Base-by-base conservation (phyloP, 1,139 yeast species). In the Candida albicans region DNA sequence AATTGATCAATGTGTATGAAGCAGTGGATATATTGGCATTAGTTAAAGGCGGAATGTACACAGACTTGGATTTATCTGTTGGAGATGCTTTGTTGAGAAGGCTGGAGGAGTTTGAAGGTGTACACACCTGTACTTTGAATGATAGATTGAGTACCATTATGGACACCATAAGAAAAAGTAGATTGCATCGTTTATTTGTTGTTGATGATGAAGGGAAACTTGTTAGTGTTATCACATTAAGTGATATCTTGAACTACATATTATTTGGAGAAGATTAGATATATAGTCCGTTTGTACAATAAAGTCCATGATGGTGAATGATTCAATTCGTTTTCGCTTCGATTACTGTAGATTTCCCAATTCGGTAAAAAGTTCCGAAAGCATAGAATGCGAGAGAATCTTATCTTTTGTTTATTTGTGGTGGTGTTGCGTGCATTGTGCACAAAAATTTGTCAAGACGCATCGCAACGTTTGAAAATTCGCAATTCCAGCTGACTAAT, bases 71-170 rank as follows among this genome's bases (percentile, higher is more conserved):
- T 37, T 72, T 95, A 53, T 86, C 95, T 46, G 97, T 95, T 8
- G 99, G 99, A 3, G 98, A 93, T 62, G 99, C 99, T 0, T 74
- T 95, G 45, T 82, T 93, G 81, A 81, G 96, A 63, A 80, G 99
- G 59, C 85, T 96, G 8, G 97, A 91, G 55, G 98, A 93, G 62
- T 95, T 93, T 59, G 99, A 93, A 64, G 99, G 99, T 46, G 99
- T 95, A 12, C 91, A 91, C 65, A 93, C 98, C 0, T 95, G 99
- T 67, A 90, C 98, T 0, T 75, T 83, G 52, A 78, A 83, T 53
- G 99, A 95, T 63, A 77, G 95, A 50, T 73, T 95, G 49, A 87
- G 95, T 51, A 89, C 96, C 12, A 87, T 95, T 48, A 80, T 93
- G 84, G 97, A 93, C 61, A 91, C 96, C 34, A 89, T 95, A 48